These are phyloP conservation scores for Aspergillus fructus DNA, from an alignment of 2,329 filamentous ascomycete species.

Conservation along the genomic window DNA sequence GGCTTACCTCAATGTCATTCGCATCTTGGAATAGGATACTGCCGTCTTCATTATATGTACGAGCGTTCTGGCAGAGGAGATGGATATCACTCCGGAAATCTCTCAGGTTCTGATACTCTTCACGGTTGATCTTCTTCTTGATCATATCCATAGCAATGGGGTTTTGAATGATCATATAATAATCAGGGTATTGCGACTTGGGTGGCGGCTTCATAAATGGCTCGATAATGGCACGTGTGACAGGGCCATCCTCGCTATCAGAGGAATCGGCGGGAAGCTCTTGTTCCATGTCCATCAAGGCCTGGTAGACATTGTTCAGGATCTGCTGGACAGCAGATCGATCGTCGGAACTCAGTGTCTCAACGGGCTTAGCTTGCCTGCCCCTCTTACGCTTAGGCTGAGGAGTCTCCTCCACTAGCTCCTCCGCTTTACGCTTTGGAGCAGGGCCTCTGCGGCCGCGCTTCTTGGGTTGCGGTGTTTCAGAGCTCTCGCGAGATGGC, in stretches of 20 bases:
- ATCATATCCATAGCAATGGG: conserved; percentile 98
- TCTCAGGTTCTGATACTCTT: conserved; percentile 79
- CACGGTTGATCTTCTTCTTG: conserved; percentile 90
- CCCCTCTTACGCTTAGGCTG: conserved; percentile 75
- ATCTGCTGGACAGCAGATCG: conserved; percentile 78
- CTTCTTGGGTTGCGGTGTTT: conserved; percentile 73
- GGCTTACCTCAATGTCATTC: conserved; percentile 82
- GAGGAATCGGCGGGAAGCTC: conserved; percentile 58
- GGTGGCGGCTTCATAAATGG: conserved; percentile 91
- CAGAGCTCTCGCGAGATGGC: conserved; percentile 78
- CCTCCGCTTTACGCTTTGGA: conserved; percentile 86
- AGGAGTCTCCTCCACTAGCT: conserved; percentile 73
- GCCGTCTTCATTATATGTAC: conserved; percentile 94
- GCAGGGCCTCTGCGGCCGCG: conserved; percentile 71
- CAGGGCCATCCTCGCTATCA: conserved; percentile 52
- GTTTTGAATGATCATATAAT: conserved; percentile 87
- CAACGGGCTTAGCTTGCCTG: conserved; percentile 67
- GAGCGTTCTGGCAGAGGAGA: conserved; percentile 83
- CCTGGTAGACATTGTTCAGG: conserved; percentile 73
- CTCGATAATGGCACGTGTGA: conserved; percentile 80
- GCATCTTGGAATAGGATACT: conserved; percentile 91
- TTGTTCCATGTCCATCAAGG: conserved; percentile 80
- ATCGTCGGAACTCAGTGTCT: conserved; percentile 66
- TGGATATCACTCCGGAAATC: conserved; percentile 82
- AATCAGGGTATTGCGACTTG: conserved; percentile 87